Percentiles rank a stretch among this genome's conserved stretches.
Evolutionary conservation across 2,329 filamentous ascomycete genomes (phyloP).

Genomic region (Fusarium hostae): DNA sequence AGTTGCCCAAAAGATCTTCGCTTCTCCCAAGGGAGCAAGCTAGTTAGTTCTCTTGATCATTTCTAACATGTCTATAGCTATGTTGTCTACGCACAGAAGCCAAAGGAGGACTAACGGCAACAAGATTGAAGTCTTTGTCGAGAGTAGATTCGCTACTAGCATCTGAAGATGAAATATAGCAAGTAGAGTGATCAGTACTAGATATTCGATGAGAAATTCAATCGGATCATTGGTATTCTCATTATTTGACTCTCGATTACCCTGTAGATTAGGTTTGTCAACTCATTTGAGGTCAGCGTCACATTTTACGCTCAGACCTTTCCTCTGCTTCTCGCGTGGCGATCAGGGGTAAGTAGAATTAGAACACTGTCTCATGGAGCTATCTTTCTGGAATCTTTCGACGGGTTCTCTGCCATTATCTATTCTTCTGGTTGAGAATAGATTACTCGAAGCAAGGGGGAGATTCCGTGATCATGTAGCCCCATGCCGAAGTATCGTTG

Average conservation of each 20-base stretch:
- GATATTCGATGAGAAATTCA: not conserved
- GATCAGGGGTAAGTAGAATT: not conserved
- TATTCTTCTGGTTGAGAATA: rapidly evolving
- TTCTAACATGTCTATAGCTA: conserved; percentile 21
- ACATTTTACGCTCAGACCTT: not conserved
- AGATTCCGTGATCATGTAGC: not conserved
- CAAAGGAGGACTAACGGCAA: not conserved
- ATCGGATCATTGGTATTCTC: not conserved
- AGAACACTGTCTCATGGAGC: not conserved
- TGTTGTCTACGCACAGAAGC: conserved; percentile 26
- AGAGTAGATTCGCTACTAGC: no score
- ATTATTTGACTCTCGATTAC: not conserved
- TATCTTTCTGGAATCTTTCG: not conserved
- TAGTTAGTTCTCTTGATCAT: rapidly evolving
- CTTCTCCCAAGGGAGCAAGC: rapidly evolving
- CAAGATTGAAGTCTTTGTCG: not conserved
- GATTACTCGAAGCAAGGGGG: not conserved
- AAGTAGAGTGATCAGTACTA: no score
- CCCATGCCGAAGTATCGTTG: not conserved
- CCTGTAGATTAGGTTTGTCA: not conserved
- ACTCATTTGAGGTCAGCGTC: not conserved
- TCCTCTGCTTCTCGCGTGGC: not conserved
- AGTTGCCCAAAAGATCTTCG: not conserved
- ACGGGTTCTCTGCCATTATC: not conserved
- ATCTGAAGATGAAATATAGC: not conserved